Conservation (phyloP, 176 grass and related monocot genomes). For the Stipa capillata region DNA sequence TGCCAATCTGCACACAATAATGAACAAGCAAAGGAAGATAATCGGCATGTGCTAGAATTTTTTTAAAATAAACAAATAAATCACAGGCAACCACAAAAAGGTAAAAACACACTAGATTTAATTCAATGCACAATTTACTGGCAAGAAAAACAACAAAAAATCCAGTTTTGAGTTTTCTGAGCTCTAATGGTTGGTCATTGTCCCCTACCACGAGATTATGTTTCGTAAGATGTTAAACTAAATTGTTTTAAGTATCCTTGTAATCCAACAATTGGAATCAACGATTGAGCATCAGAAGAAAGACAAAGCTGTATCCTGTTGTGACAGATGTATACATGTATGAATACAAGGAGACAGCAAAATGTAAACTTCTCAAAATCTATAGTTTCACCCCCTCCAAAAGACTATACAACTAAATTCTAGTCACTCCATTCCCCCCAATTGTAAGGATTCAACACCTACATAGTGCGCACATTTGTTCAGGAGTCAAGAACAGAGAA, state of each 20-base stretch:
- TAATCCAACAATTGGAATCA: background rate
- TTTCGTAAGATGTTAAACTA: background rate
- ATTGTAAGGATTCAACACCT: background rate
- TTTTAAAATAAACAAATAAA: background rate
- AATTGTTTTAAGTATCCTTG: background rate
- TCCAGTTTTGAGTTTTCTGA: background rate
- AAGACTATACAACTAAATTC: background rate
- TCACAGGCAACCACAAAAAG: background rate
- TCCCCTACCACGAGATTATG: background rate
- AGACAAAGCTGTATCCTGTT: background rate
- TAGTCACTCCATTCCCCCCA: background rate
- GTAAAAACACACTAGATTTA: background rate
- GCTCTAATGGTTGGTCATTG: background rate
- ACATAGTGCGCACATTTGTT: background rate
- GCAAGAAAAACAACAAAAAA: background rate
- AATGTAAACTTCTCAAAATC: background rate
- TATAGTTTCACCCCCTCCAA: background rate
- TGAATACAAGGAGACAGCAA: background rate
- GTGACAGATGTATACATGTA: background rate
- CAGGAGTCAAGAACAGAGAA: background rate
- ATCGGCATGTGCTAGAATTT: background rate
- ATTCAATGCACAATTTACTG: background rate
- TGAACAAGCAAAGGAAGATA: background rate
- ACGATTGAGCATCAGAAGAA: background rate
- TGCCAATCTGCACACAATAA: background rate